Base-by-base conservation (phyloP, 371 early-diverging fungal species). In the Apophysomyces variabilis region DNA sequence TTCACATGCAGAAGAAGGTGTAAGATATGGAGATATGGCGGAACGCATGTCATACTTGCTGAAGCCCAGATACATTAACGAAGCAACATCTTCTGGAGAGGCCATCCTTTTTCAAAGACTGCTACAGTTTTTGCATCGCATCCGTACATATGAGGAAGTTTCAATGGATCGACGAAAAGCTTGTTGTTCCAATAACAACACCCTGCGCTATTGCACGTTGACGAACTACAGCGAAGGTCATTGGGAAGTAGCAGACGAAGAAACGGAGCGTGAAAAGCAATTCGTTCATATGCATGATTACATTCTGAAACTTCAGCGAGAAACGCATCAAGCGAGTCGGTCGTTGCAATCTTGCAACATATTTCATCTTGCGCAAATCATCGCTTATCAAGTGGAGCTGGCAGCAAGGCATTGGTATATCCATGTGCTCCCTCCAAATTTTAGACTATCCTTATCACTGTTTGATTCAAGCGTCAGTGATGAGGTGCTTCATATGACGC, bases 1-100 rank as follows among this genome's bases (percentile, higher is more conserved):
- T 7, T 16, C 58, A 5, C 62, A 69, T 1, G 57, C 59, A 3
- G 32, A 50, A 1, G 73, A 77, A 11, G 60, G 58, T 6, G 43
- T 65, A 1, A 35, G 54, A 4, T 78, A 77, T 32, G 36, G 65
- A 0, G 62, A 57, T 32, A 65, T 78, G 47, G 76, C 79, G 35
- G 68, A 72, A 14, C 75, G 74, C 1, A 66, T 79, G 35, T 47
- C 67, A 6, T n/a, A 58, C 39, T 3, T 74, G 6, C 43, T 79
- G 13, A 39, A 69, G 39, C 64, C 67, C 3, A 18, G 47, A 13
- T 66, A 68, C 21, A 7, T 8, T 21, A 38, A 12, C 14, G 45
- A 9, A 18, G 37, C 36, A 13, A 8, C 32, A 1, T 44, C 32
- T 16, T 47, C 26, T n/a, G 64, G 44, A 11, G 66, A 65, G 46